phyloP scores from a whole-genome alignment of 1,284 basidiomycete species.

The Irpex sp. region DNA sequence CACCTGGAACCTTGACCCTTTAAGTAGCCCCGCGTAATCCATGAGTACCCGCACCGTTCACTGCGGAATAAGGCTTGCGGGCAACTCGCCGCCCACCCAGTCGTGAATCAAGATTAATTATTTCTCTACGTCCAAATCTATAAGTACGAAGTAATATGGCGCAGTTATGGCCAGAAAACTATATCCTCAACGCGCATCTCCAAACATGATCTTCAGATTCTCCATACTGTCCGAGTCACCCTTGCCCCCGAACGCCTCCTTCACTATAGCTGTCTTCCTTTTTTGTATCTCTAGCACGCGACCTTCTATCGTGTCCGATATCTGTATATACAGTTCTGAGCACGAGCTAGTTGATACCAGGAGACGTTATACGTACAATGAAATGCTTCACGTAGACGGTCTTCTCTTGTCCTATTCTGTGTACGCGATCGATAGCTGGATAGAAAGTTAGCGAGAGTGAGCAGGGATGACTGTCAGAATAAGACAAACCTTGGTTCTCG shows the following conservation, averaged over 20 bases:
- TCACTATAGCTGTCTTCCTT: slow-evolving; percentile 80
- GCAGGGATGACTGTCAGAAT: slow-evolving; percentile 19
- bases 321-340: slow-evolving; percentile 32
- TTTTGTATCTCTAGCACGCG: slow-evolving; percentile 86
- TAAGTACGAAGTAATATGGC: too few species aligned
- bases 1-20: too few species aligned
- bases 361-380: slow-evolving; percentile 50
- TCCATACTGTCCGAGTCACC: slow-evolving; percentile 65
- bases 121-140: too few species aligned
- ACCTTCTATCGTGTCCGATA: slow-evolving; percentile 71
- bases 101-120: too few species aligned
- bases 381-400: slow-evolving; percentile 89
- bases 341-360: background rate
- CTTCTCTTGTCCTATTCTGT: slow-evolving; percentile 79
- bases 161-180: background rate
- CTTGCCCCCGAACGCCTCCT: slow-evolving; percentile 66
- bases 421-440: slow-evolving; percentile 72
- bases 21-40: too few species aligned
- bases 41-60: too few species aligned
- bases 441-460: background rate
- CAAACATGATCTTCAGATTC: slow-evolving; percentile 76
- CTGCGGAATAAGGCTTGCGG: too few species aligned
- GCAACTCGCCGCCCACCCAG: too few species aligned
- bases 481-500: slow-evolving; percentile 75
- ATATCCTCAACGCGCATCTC: slow-evolving; percentile 23